Evolutionary conservation across 148 eudicot species (phyloP).

Genomic region (Rhododendron ferrugineum): DNA sequence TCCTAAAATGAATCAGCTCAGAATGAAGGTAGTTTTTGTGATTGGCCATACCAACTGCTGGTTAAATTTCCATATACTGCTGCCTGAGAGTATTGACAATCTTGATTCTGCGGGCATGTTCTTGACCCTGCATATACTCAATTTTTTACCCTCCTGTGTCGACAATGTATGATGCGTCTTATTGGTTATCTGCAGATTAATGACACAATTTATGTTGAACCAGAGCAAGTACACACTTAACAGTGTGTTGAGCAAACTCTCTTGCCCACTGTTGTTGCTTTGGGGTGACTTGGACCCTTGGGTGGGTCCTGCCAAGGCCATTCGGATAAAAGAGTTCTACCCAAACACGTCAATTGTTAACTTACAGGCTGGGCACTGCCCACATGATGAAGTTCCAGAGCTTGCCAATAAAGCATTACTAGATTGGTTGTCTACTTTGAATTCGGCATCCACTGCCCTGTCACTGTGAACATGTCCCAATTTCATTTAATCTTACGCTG

Average conservation of each 20-base stretch:
- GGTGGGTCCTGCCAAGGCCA: constrained; percentile 91
- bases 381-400: constrained; percentile 98
- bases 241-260: constrained; percentile 67
- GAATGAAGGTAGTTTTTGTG: not conserved
- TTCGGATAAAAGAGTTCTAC: constrained; percentile 80
- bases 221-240: constrained; percentile 88
- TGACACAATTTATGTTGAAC: constrained; percentile 78
- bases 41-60: not conserved
- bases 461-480: constrained; percentile 22
- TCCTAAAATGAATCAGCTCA: not conserved
- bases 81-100: not conserved
- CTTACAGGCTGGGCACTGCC: constrained; percentile 97
- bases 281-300: constrained; percentile 99
- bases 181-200: constrained; percentile 47
- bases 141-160: not conserved
- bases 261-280: constrained; percentile 76
- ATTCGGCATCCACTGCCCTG: constrained; percentile 29
- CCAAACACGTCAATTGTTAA: constrained; percentile 67
- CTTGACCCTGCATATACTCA: not conserved
- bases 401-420: constrained; percentile 74
- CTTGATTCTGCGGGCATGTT: not conserved
- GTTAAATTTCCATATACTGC: not conserved
- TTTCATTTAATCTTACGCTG: not conserved
- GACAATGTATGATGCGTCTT: not conserved
- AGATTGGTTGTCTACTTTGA: constrained; percentile 74